A percentile compares a stretch with the other conserved stretches of the same genome.
phyloP scores from a whole-genome alignment of 139 green algal genomes.

The Volvox reticuliferus region DNA sequence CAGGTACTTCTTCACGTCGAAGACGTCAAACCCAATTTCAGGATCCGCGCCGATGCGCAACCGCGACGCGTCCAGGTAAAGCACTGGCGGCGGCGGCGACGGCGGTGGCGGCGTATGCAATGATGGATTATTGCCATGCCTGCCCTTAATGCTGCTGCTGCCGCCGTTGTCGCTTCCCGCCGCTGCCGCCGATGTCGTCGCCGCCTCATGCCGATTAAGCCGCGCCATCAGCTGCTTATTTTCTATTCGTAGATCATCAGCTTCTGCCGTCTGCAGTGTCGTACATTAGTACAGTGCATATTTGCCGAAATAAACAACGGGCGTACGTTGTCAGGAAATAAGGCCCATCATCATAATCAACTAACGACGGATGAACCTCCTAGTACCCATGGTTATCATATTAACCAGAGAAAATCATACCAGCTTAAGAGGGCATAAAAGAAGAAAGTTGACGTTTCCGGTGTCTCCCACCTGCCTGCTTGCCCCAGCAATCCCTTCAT shows the following conservation, averaged over 20 bases:
- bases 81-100: slow-evolving; percentile 2
- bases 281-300: background rate
- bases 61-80: slow-evolving; percentile 1
- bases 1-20: background rate
- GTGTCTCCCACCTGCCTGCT: too few relatives aligned
- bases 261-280: background rate
- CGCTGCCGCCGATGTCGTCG: background rate
- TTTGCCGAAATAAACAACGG: too few relatives aligned
- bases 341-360: too few relatives aligned
- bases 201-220: background rate
- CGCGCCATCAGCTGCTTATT: background rate
- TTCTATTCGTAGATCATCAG: background rate
- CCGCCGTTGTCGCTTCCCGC: too few relatives aligned
- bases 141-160: background rate
- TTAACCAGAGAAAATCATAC: too few relatives aligned
- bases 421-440: too few relatives aligned
- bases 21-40: background rate
- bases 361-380: too few relatives aligned
- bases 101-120: background rate
- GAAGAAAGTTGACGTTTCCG: too few relatives aligned
- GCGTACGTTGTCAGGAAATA: too few relatives aligned
- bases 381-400: too few relatives aligned
- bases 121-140: background rate
- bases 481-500: too few relatives aligned
- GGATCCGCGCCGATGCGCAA: background rate